Conservation (phyloP, 2,329 filamentous ascomycete species). For the Aspergillus ochraceus region DNA sequence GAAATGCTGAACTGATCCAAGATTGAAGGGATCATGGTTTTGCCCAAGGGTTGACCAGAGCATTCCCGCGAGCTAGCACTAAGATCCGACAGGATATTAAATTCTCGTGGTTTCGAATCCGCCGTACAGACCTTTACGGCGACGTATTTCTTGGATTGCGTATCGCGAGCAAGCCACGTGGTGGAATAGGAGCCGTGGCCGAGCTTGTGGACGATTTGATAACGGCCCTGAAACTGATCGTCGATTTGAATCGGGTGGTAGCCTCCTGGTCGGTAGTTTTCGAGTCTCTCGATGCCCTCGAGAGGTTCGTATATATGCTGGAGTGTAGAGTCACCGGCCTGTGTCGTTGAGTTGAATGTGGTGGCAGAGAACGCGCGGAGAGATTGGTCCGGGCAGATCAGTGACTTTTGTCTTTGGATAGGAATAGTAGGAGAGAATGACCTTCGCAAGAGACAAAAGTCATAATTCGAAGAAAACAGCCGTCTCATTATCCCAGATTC, state of each 20-base stretch:
- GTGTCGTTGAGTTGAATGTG: no score
- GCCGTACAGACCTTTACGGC: conserved; percentile 14
- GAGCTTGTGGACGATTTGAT: conserved; percentile 17
- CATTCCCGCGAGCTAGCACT: not conserved
- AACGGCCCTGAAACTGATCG: not conserved
- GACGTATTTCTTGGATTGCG: conserved; percentile 1
- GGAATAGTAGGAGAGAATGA: no score
- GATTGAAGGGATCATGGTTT: conserved; percentile 17
- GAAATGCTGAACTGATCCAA: conserved; percentile 22
- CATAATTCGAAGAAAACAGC: no score
- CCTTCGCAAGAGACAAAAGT: no score
- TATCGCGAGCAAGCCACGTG: conserved; percentile 14
- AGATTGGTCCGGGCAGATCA: no score
- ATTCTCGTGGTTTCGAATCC: conserved; percentile 7
- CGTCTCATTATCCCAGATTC: no score
- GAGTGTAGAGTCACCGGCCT: no score
- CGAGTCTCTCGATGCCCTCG: not conserved
- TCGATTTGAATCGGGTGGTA: not conserved
- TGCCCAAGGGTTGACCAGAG: not conserved
- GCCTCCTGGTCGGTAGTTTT: not conserved
- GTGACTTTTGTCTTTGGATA: no score
- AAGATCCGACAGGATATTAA: conserved; percentile 22
- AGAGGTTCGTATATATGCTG: not conserved
- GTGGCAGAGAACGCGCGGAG: no score
- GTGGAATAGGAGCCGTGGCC: conserved; percentile 16